Base-by-base conservation (phyloP, 768 basidiomycete genomes). In the Rhodosporidiobolus sp. region DNA sequence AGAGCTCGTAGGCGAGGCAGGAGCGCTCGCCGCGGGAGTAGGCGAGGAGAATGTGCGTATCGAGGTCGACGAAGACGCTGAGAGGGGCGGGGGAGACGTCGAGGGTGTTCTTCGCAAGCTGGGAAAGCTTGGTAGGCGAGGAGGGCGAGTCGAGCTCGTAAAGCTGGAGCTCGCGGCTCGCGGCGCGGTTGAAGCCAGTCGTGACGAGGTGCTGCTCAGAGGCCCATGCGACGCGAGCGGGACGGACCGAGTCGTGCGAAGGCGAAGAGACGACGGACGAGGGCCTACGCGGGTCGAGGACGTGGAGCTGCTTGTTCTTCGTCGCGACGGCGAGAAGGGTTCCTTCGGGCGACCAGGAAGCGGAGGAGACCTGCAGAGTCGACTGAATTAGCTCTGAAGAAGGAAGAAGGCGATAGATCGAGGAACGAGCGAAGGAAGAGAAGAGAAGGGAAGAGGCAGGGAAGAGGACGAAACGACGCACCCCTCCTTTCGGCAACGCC, bases 1-100 rank as follows among this genome's bases (percentile, higher is more conserved):
- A 68, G 30, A 82, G 64, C 56, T 82, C 81, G 73, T 72, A 83
- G 0, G 80, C 73, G 38, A 79, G 77, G 59, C 81, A 80, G 22
- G 76, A 77, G 9, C 81, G 69, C 61, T 82, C 82, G 28, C 82
- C 82, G 69, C 82, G 80, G 10, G 80, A 78, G 80, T 82, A 82
- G 20, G 80, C 60, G 62, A 80, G 79, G 24, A 82, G 74, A 35
- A 83, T 79, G 6, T 64, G 55, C 1, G 82, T 83, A 68, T 83
- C 82, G 35, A 79, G 65, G 66, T 83, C 82, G 69, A 78, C 80
- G 52, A 72, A 69, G 8, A 81, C 81, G 73, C 81, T 81, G 11
- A 83, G 77, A 4, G 81, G 79, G 0, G 81, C 79, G 0, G 82
- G 82, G 4, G 81, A 82, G 32, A 81, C 78, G 63, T 83, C 82